Percentiles rank a stretch among this genome's conserved stretches.
These are phyloP conservation scores for Lagerstroemia speciosa DNA, from an alignment of 345 rosid species.

Conservation along the genomic window DNA sequence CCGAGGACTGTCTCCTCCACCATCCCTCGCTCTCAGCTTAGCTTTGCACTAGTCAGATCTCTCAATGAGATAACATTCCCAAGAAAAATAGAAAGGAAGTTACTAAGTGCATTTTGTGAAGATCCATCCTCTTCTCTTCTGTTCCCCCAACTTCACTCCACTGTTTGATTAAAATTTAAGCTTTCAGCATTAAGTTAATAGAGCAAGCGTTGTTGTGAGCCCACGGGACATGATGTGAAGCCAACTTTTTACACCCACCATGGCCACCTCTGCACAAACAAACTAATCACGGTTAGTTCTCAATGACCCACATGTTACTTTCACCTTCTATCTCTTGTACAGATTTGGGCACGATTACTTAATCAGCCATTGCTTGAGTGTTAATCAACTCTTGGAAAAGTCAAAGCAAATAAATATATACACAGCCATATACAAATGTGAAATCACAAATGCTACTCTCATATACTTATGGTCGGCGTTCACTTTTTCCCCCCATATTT, in stretches of 20 bases:
- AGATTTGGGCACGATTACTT: conserved; percentile 24
- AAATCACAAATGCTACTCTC: conserved; percentile 2
- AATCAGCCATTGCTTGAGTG: conserved; percentile 4
- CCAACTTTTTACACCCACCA: conserved; percentile 18
- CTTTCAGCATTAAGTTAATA: conserved; percentile 11
- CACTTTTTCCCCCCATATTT: not conserved
- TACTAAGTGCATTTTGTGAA: conserved; percentile 8
- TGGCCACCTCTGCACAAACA: conserved; percentile 22
- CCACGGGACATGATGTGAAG: conserved; percentile 26
- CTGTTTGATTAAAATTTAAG: conserved; percentile 10
- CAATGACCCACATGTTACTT: conserved; percentile 22
- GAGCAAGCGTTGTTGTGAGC: conserved; percentile 12
- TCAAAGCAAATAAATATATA: conserved; percentile 2
- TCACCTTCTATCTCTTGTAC: conserved; percentile 22
- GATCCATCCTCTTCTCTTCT: conserved; percentile 1
- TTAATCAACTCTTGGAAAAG: conserved; percentile 6
- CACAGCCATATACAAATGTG: not conserved
- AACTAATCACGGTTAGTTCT: conserved; percentile 34
- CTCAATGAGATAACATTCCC: conserved; percentile 1
- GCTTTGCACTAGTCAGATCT: not conserved
- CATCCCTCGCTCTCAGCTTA: not conserved
- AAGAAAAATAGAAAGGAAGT: conserved; percentile 10
- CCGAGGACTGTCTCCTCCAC: conserved; percentile 47
- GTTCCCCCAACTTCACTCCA: conserved; percentile 13
- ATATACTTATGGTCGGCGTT: not conserved